Base-by-base conservation (phyloP, 1,284 basidiomycete species). In the Xerocomus nothofagi region DNA sequence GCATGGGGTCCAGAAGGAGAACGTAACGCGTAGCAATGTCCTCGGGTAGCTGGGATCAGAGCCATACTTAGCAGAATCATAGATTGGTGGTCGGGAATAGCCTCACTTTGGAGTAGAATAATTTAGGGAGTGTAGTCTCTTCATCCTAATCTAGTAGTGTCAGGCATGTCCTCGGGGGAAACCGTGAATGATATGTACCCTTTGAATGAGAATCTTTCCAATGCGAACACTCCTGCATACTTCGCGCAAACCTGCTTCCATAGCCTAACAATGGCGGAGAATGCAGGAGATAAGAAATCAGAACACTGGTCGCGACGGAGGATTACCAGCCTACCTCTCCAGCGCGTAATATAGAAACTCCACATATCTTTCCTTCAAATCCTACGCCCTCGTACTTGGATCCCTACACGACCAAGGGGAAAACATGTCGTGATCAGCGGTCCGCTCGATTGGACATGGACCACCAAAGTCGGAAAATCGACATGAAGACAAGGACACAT, bases 1-100 rank as follows among this genome's bases (percentile, higher is more conserved):
- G 84, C 96, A 99, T 99, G 1, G 96, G 96, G 68, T 99, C 96
- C 14, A 99, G 82, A 14, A 99, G 81, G 30, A 99, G 82, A 41
- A 96, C 93, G 70, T 96, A 99, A 47, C 96, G 86, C 33, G 82
- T 76, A 0, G 88, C 83, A 52, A 99, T 98, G 67, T 99, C 96
- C 63, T 88, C 88, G 3, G 96, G 96, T 44, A 98, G 84, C 84
- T 98, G 60, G 14, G 21, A 34, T 39, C 15, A 37, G 17, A 30
- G 50, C 1, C 32, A n/a, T 20, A 2, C 14, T 47, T 11, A 31
- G 37, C 37, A 3, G 34, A n/a, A 23, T 8, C n/a, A 30, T 11
- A 11, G 3, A 23, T 6, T 4, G 14, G n/a, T 2, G 8, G 21
- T 30, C 18, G 7, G 8, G 41, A 8, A 27, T n/a, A 3, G 20